Percentiles rank a stretch among this genome's conserved stretches.
These are phyloP conservation scores for Aphanomyces astaci DNA, from an alignment of 352 stramenopile species.

Conservation along the genomic window DNA sequence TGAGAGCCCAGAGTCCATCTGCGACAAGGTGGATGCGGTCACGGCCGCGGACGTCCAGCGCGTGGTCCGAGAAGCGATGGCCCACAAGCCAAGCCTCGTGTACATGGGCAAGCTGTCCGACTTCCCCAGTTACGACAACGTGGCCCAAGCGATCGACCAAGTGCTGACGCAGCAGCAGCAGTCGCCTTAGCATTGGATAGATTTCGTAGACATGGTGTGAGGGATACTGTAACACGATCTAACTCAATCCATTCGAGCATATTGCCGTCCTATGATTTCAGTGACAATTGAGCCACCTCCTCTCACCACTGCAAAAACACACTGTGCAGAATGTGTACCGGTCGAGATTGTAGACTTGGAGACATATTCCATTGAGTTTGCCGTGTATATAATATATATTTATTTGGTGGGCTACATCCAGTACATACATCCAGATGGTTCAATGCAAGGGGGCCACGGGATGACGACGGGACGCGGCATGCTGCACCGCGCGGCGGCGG, in stretches of 20 bases:
- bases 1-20: slow-evolving; percentile 83
- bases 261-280: no score
- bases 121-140: slow-evolving; percentile 80
- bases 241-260: no score
- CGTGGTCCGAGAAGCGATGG: slow-evolving; percentile 65
- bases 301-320: no score
- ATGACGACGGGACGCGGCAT: not conserved
- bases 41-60: slow-evolving; percentile 80
- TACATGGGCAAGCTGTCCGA: slow-evolving; percentile 70
- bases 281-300: no score
- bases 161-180: slow-evolving; percentile 29
- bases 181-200: not conserved
- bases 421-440: not conserved
- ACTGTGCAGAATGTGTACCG: no score
- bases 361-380: no score
- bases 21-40: slow-evolving; percentile 82
- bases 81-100: slow-evolving; percentile 69
- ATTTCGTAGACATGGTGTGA: not conserved
- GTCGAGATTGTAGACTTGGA: no score
- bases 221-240: no score
- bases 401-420: no score
- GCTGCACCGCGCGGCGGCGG: not conserved
- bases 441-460: not conserved
- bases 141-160: slow-evolving; percentile 64
- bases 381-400: no score